Base-by-base conservation (phyloP, 2,329 filamentous ascomycete species). In the Sporothrix humicola region DNA sequence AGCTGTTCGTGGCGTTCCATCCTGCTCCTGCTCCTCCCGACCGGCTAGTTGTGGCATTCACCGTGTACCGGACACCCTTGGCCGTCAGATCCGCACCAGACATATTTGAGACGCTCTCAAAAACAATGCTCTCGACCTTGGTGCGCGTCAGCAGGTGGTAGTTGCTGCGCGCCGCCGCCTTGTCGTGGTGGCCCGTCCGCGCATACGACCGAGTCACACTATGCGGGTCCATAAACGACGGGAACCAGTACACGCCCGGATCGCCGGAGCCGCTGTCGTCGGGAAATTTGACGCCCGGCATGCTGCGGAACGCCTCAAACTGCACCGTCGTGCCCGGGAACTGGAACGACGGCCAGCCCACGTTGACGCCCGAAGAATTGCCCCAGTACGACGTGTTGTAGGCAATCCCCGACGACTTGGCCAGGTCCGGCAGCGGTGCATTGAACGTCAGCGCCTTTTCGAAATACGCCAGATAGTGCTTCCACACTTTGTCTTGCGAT, bases 211-310 rank as follows among this genome's bases (percentile, higher is more conserved):
- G 78, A 63, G 80, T 78, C 13, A 81, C 80, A 0, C 71, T 77
- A 13, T 75, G 75, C 0, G 83, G 82, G 42, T 84, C 81, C 80
- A 82, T 82, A 72, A 84, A 83, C 1, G 81, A 82, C 17, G 83
- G 83, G 71, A 80, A 83, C 82, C 82, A 84, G 74, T 82, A 84
- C 5, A 84, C 72, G 48, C 72, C 72, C 17, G 82, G 77, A 73
- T 79, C 74, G 5, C 83, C 82, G 1, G 82, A 79, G 6, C 82
- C 82, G 70, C 82, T 83, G 75, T 84, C 83, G 1, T 76, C 74
- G 0, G 80, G 80, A 63, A 83, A 83, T 31, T 81, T 78, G 0
- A 83, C 81, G 1, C 82, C 82, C 0, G 81, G 79, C n/a, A 84
- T 79, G 69, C 80, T 79, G 69, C 76, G 76, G 72, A 81, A 82